Percentiles rank a stretch among this genome's conserved stretches.
These are phyloP conservation scores for Schizopora paradoxa DNA, from an alignment of 1,284 basidiomycete species.

Conservation along the genomic window DNA sequence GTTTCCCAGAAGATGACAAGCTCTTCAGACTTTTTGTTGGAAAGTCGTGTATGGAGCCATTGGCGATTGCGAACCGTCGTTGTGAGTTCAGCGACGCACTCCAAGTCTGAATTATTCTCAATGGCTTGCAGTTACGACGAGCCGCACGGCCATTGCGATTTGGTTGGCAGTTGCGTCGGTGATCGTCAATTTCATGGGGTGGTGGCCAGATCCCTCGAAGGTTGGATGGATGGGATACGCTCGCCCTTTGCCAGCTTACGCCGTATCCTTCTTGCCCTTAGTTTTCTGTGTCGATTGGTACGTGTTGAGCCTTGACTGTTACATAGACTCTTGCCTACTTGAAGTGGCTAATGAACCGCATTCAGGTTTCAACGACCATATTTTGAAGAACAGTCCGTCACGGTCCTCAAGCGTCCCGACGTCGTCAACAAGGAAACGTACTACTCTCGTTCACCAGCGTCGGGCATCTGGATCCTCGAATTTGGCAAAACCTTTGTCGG, in stretches of 20 bases:
- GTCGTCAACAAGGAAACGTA: constrained; percentile 47
- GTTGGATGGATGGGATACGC: constrained; percentile 47
- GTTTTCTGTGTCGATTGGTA: constrained; percentile 71
- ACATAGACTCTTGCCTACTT: neutral
- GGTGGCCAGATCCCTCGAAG: constrained; percentile 49
- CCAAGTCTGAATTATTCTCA: constrained; percentile 3
- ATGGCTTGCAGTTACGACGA: constrained; percentile 21
- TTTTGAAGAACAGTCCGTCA: constrained; percentile 53
- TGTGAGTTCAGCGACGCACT: constrained; percentile 35
- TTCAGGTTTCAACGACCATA: constrained; percentile 63
- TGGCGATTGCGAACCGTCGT: constrained; percentile 63
- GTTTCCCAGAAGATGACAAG: constrained; percentile 43
- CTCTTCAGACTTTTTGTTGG: constrained; percentile 61
- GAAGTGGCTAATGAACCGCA: constrained; percentile 1
- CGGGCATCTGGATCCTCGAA: constrained; percentile 67
- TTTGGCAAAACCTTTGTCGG: constrained; percentile 58
- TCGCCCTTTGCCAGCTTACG: constrained; percentile 60
- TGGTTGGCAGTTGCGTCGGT: constrained; percentile 57
- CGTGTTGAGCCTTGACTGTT: constrained; percentile 18
- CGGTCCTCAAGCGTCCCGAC: constrained; percentile 53
- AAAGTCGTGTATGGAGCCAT: constrained; percentile 63
- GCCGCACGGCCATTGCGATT: constrained; percentile 52
- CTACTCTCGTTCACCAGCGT: constrained; percentile 56
- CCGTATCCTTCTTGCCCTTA: constrained; percentile 54
- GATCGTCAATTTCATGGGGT: constrained; percentile 55